Base-by-base conservation (phyloP, 1,284 basidiomycete genomes). In the Inonotus hispidus region DNA sequence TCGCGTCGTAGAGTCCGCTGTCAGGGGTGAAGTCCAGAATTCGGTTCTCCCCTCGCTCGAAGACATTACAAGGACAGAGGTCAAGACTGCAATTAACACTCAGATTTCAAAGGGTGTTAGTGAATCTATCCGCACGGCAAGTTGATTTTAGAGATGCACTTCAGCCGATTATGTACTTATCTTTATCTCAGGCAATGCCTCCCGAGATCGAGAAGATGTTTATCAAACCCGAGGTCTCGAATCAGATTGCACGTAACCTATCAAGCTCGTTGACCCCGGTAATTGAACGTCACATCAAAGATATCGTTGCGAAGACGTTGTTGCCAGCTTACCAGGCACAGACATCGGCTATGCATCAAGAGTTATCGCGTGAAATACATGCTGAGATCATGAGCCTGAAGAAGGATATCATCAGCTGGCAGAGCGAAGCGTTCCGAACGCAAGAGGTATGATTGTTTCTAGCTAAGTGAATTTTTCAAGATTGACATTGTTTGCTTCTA, bases 1-100 rank as follows among this genome's bases (percentile, higher is more conserved):
- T 5, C 82, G 88, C 11, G 88, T 93, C 45, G 90, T 93, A 47
- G 90, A 93, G 73, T 80, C 85, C 76, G 90, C 90, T 8, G 87
- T 93, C 67, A 91, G 90, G 75, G 78, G 76, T 57, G 89, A 92
- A 71, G 85, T 93, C 13, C 87, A 88, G 69, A 85, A 80, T 67
- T 90, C 88, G 0, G 89, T 93, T 13, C 75, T 92, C 16, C 91
- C 90, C 11, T 82, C 88, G 13, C 75, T 93, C 27, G 87, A 90
- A 72, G 83, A 76, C 62, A 90, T 92, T 70, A 91, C 88, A 21
- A 87, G 84, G 73, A 83, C 73, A 53, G 90, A 92, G 73, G 85
- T 93, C 58, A 88, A 85, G 71, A 73, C 80, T 3, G 87, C 87
- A 13, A 76, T 93, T 64, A 86, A 85, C 68, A 85, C 84, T 60